Evolutionary conservation across 306 rosid species (phyloP).

Genomic region (Quercus bicolor): DNA sequence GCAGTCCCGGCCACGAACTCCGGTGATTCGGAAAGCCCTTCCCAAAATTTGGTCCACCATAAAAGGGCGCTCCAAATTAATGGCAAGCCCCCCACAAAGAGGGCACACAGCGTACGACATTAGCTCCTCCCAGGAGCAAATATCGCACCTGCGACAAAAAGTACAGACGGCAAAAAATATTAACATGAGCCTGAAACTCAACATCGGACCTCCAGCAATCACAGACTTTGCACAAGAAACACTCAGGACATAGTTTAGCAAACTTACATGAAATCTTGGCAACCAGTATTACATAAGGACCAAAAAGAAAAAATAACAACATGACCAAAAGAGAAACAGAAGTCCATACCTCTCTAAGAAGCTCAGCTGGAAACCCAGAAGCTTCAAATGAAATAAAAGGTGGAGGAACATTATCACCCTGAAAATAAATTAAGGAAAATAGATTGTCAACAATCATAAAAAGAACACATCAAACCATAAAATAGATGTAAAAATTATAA

Average conservation of each 20-base stretch:
- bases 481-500: background rate
- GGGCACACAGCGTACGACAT: slow-evolving; percentile 99
- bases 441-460: background rate
- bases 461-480: background rate
- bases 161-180: slow-evolving; percentile 74
- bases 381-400: slow-evolving; percentile 72
- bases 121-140: slow-evolving; percentile 99
- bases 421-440: slow-evolving; percentile 9
- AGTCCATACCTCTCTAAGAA: slow-evolving; percentile 86
- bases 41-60: slow-evolving; percentile 85
- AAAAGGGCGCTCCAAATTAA: slow-evolving; percentile 95
- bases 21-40: slow-evolving; percentile 98
- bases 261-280: slow-evolving; percentile 39
- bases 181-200: slow-evolving; percentile 76
- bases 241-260: slow-evolving; percentile 36
- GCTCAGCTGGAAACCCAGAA: slow-evolving; percentile 82
- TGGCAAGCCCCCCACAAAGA: slow-evolving; percentile 80
- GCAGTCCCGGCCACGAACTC: slow-evolving; percentile 94
- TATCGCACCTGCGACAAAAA: slow-evolving; percentile 99
- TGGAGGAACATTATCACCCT: slow-evolving; percentile 91
- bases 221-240: slow-evolving; percentile 53
- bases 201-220: slow-evolving; percentile 75
- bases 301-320: background rate
- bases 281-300: slow-evolving; percentile 24
- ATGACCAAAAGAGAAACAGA: slow-evolving; percentile 9